Evolutionary conservation across 208 protist genomes (phyloP), one percentile per base, ranked within the genome.

Genomic region (Crithidia expoeki): DNA sequence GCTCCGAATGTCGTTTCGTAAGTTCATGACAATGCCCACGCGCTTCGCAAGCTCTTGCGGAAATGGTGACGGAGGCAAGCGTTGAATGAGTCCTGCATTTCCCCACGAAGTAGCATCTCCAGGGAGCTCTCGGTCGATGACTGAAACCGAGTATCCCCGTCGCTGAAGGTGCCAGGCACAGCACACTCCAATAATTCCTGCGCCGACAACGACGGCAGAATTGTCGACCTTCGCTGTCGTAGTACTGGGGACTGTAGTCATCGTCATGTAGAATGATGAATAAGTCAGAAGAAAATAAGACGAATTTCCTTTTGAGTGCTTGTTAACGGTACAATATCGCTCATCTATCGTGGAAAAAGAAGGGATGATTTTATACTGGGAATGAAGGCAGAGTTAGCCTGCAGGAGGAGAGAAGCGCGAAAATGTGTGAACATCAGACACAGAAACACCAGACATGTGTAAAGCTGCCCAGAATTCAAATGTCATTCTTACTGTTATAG

Each of bases 51-150:
- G 21, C 0, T 63, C 47, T 32, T 51, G 49, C 2, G 64, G 59
- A 53, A 83, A 73, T 2, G 40, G 50, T 52, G 60, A 66, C 0
- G 69, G 64, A 2, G 66, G 44, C 10, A 81, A 44, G 9, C 38
- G 66, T 61, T 81, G 53, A 40, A 74, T 77, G 7, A 81, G 61
- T n/a, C 59, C 66, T 0, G 30, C 49, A 46, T 77, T 74, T 1
- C 70, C 66, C 66, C 66, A 73, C 4, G 60, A 66, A 4, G 70
- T 74, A 49, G 63, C 70, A 32, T 74, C 61, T 30, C 60, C 61
- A 30, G 76, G 65, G 2, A 49, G 42, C 40, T 68, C 58, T 34
- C 64, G 66, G 51, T 76, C 65, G 11, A 73, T 51, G 17, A 77
- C 46, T 6, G 68, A 46, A 19, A 81, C 60, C 0, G 50, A 40